phyloP scores from a whole-genome alignment of 257 asterid species.

The Salvia rosmarinus region DNA sequence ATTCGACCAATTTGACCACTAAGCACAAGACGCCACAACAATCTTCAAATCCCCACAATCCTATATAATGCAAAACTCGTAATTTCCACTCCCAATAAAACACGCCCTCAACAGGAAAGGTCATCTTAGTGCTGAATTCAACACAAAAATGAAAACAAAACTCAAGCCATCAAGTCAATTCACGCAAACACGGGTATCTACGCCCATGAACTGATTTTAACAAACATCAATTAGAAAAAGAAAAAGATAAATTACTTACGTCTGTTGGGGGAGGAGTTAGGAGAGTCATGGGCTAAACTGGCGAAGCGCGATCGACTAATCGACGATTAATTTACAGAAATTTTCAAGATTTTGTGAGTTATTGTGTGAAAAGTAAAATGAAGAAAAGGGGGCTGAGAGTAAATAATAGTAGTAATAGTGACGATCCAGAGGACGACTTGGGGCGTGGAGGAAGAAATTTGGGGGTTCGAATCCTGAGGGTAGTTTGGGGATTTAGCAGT shows the following conservation, averaged over 20 bases:
- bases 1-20: slow-evolving; percentile 7
- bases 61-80: slow-evolving; percentile 28
- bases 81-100: slow-evolving; percentile 17
- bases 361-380: neutral
- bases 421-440: slow-evolving; percentile 35
- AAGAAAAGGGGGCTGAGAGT: slow-evolving; percentile 18
- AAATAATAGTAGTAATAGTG: slow-evolving; percentile 11
- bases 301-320: slow-evolving; percentile 47
- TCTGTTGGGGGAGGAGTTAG: slow-evolving; percentile 63
- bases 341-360: slow-evolving; percentile 28
- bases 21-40: slow-evolving; percentile 31
- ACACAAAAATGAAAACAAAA: slow-evolving; percentile 16
- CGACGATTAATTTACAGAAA: slow-evolving; percentile 31
- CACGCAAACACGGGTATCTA: slow-evolving; percentile 22
- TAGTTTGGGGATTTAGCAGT: neutral
- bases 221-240: neutral
- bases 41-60: slow-evolving; percentile 29
- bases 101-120: slow-evolving; percentile 25
- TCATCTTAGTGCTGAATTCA: slow-evolving; percentile 34
- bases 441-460: slow-evolving; percentile 20
- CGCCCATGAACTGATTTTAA: slow-evolving; percentile 3
- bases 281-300: slow-evolving; percentile 53
- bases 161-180: slow-evolving; percentile 29
- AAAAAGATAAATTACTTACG: slow-evolving; percentile 38
- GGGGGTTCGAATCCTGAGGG: neutral